These are phyloP conservation scores for Hyaloscypha bicolor DNA, from an alignment of 495 filamentous ascomycete genomes.

Conservation along the genomic window DNA sequence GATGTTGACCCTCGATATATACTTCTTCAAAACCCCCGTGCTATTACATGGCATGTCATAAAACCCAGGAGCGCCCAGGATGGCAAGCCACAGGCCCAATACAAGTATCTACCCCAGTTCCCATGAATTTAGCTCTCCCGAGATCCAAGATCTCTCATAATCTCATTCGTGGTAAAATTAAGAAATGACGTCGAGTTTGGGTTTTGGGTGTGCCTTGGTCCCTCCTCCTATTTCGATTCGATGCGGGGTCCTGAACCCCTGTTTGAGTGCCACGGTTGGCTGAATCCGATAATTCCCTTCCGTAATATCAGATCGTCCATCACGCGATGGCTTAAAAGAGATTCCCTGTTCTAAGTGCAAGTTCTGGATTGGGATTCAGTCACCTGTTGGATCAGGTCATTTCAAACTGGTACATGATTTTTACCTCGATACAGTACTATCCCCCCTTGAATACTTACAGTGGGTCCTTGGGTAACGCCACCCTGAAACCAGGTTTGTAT, in stretches of 20 bases:
- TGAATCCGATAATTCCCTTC: background rate
- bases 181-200: slow-evolving; percentile 11
- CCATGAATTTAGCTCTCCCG: background rate
- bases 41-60: background rate
- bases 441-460: no score
- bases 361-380: no score
- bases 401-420: no score
- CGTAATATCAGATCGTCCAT: background rate
- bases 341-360: no score
- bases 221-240: background rate
- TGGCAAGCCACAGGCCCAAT: background rate
- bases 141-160: background rate
- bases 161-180: background rate
- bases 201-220: slow-evolving; percentile 8
- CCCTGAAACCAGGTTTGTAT: no score
- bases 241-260: slow-evolving; percentile 4
- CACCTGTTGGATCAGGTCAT: no score
- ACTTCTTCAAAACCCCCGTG: background rate
- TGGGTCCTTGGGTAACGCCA: no score
- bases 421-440: no score
- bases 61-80: background rate
- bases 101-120: slow-evolving; percentile 8
- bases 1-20: background rate
- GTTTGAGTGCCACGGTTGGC: background rate
- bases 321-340: no score